Evolutionary conservation across 2,329 filamentous ascomycete genomes (phyloP), one percentile per base, ranked within the genome.

Genomic region (Knoxdaviesia proteae): DNA sequence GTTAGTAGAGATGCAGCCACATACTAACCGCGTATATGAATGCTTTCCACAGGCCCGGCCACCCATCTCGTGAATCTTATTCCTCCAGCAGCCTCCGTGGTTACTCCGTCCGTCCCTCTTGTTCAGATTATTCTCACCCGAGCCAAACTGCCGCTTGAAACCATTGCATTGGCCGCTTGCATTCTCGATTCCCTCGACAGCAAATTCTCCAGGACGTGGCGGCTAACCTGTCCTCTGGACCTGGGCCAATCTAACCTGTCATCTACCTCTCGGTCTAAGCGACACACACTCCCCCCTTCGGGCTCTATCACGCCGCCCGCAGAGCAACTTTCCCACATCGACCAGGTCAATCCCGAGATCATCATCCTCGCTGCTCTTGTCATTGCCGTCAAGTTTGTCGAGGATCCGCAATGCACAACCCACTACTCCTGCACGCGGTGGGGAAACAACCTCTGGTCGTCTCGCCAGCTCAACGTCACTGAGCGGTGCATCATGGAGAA

Each of bases 1-100:
- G 36, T 20, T 36, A n/a, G 11, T 20, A 40, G 37, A 32, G 6
- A 20, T 20, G 2, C 20, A 20, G 20, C 32, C 34, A 39, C 8
- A 36, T 32, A 35, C 37, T 37, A 46, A 50, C 45, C 36, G 36
- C 7, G 36, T 10, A 29, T 40, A 39, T 40, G 44, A 39, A 39
- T 32, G 29, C 10, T 35, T 32, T 40, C 32, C 11, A 29, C 53
- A 80, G 76, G 75, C 46, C 71, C 76, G 42, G 73, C 76, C 47
- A 68, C 74, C 40, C 74, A 79, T 52, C 67, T 80, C 44, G 70
- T 74, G 51, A 77, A 77, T 55, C 67, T 80, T 55, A 67, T 80
- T 44, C 76, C 76, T 7, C 67, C 71, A 7, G 68, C 71, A 8
- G 72, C 74, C 45, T 79, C 75, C 30, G 61, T 77, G 45, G 65